A percentile compares a stretch with the other conserved stretches of the same genome.
phyloP scores from a whole-genome alignment of 306 rosid genomes.

The Cucurbita pepo region DNA sequence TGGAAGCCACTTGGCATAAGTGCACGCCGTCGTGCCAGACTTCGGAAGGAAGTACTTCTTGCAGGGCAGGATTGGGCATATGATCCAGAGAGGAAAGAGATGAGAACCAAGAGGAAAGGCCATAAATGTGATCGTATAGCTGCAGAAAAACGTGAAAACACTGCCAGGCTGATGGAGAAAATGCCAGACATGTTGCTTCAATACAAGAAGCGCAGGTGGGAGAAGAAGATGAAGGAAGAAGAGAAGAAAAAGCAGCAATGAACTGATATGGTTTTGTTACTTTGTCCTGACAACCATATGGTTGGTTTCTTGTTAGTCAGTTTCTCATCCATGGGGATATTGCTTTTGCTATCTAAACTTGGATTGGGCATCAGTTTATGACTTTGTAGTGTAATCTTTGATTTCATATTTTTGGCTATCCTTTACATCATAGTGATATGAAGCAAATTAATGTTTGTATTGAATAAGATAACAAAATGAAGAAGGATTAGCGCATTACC shows the following conservation, averaged over 20 bases:
- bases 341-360: not conserved
- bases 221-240: conserved; percentile 93
- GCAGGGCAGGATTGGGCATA: conserved; percentile 55
- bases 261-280: not conserved
- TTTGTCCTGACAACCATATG: not conserved
- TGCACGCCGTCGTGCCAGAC: conserved; percentile 41
- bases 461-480: not conserved
- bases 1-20: conserved; percentile 57
- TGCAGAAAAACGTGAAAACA: conserved; percentile 63
- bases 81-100: conserved; percentile 56
- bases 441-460: not conserved
- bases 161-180: conserved; percentile 70
- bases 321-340: not conserved
- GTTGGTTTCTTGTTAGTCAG: not conserved
- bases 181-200: conserved; percentile 68
- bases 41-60: conserved; percentile 55
- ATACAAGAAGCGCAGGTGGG: conserved; percentile 78
- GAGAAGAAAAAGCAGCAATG: conserved; percentile 34
- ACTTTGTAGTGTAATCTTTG: not conserved
- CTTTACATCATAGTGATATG: not conserved
- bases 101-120: conserved; percentile 68
- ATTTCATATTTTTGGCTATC: not conserved
- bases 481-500: not conserved
- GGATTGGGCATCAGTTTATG: not conserved
- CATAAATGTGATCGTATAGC: conserved; percentile 71